A percentile compares a stretch with the other conserved stretches of the same genome.
Conservation (phyloP, 768 basidiomycete genomes). For the Sporobolomyces roseus region DNA sequence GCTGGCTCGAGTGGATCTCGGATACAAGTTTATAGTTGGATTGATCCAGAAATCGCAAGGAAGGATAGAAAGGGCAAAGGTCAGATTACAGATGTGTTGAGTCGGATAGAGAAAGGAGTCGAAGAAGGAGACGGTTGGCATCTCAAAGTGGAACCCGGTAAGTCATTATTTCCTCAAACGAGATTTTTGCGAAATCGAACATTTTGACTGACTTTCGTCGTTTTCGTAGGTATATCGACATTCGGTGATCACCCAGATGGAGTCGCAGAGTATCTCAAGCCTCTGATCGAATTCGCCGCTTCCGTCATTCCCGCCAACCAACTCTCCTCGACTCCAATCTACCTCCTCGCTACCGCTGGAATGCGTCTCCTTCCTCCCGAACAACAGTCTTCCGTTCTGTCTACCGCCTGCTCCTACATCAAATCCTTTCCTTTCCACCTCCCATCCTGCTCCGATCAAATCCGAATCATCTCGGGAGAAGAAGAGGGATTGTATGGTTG, state of each 20-base stretch:
- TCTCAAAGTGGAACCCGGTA: constrained; percentile 73
- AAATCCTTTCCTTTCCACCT: constrained; percentile 69
- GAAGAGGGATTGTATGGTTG: constrained; percentile 98
- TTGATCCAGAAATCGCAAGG: constrained; percentile 65
- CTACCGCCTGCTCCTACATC: constrained; percentile 72
- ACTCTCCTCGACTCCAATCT: constrained; percentile 78
- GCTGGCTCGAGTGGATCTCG: constrained; percentile 97
- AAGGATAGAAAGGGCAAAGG: constrained; percentile 55
- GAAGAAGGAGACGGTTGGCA: constrained; percentile 77
- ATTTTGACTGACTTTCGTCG: constrained; percentile 1
- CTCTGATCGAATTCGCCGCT: constrained; percentile 76
- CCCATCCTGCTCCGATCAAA: constrained; percentile 78
- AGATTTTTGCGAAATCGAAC: background rate
- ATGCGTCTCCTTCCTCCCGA: constrained; percentile 78
- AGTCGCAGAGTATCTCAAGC: constrained; percentile 71
- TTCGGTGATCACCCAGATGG: constrained; percentile 66
- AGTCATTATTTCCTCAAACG: background rate
- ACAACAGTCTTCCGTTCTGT: constrained; percentile 69
- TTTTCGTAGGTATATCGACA: constrained; percentile 71
- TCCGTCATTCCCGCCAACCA: constrained; percentile 80
- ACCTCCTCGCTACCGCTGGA: constrained; percentile 92
- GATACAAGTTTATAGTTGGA: constrained; percentile 96
- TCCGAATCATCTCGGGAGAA: constrained; percentile 92
- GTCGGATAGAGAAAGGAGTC: constrained; percentile 88
- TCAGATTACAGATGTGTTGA: constrained; percentile 59